Percentiles rank a stretch among this genome's conserved stretches.
Evolutionary conservation across 495 filamentous ascomycete species (phyloP).

Genomic region (Talaromyces stipitatus): DNA sequence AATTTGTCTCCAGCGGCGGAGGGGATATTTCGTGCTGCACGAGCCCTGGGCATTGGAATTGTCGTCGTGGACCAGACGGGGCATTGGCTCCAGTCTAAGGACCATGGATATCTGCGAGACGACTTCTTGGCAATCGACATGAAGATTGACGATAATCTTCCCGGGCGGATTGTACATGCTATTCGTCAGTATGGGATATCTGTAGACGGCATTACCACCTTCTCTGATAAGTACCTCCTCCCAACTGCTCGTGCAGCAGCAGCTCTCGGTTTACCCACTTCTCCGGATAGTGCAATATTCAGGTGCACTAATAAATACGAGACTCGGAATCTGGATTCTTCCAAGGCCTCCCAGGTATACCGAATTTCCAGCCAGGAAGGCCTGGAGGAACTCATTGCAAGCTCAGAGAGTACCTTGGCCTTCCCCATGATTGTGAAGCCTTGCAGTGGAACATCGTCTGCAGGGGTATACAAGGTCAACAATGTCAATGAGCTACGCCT

Average conservation of each 20-base stretch:
- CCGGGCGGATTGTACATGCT: constrained; percentile 11
- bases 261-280: constrained; percentile 21
- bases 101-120: constrained; percentile 20
- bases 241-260: not conserved
- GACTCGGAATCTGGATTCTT: constrained; percentile 27
- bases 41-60: constrained; percentile 33
- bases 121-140: constrained; percentile 23
- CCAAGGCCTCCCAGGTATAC: constrained; percentile 20
- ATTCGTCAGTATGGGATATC: constrained; percentile 11
- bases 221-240: constrained; percentile 15
- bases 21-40: constrained; percentile 20
- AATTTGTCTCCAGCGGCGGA: not conserved
- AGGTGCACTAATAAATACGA: constrained; percentile 35
- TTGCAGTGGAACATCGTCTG: constrained; percentile 28
- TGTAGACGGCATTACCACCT: constrained; percentile 18
- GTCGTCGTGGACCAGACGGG: constrained; percentile 39
- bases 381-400: constrained; percentile 3
- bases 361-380: constrained; percentile 13
- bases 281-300: constrained; percentile 26
- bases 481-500: constrained; percentile 19
- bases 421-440: constrained; percentile 43
- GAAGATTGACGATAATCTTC: constrained; percentile 7
- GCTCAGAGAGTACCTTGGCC: constrained; percentile 8
- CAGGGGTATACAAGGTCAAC: constrained; percentile 35
- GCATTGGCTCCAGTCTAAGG: constrained; percentile 35